Base-by-base conservation (phyloP, 805 yeast species). In the Myxozyma udenii region DNA sequence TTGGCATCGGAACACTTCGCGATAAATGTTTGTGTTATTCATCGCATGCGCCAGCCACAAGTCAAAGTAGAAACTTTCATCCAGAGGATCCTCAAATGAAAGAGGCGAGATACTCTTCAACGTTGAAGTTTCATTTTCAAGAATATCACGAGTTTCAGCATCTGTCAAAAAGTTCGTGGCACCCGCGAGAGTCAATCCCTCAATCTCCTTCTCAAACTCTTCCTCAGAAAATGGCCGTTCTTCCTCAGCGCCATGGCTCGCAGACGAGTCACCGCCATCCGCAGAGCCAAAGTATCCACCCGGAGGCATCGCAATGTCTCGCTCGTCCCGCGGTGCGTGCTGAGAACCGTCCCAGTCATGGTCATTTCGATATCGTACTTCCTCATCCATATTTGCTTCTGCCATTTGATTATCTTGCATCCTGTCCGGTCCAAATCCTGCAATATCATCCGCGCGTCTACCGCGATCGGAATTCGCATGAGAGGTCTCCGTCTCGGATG, bases 1-100 rank as follows among this genome's bases (percentile, higher is more conserved):
- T 65, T 95, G 98, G 56, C 87, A 81, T 58, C 90, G 90, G 76
- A 93, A 93, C 1, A 93, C 86, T 67, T 84, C 74, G 55, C 96
- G 76, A 71, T 79, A 93, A 1, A 95, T 71, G 53, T 79, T 75
- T 0, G 98, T 88, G 64, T 93, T 93, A 62, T 90, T 76, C 47
- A 84, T 72, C 0, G 98, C 97, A 62, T 79, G 80, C 3, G 83
- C 83, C 65, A 76, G 78, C 96, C 96, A 91, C 5, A 83, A 66
- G 61, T 88, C 96, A 61, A 86, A 90, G 63, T 81, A 87, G 66
- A 93, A 93, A 1, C 78, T 79, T n/a, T 79, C 84, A 53, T 78
- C 80, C 43, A 93, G 66, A 0, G 98, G 99, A 69, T 93, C 99
- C 51, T 78, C 83, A 66, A 93, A 89, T 1, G 80, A 73, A 68